Conservation (phyloP, 257 asterid genomes). For the Capsicum baccatum region DNA sequence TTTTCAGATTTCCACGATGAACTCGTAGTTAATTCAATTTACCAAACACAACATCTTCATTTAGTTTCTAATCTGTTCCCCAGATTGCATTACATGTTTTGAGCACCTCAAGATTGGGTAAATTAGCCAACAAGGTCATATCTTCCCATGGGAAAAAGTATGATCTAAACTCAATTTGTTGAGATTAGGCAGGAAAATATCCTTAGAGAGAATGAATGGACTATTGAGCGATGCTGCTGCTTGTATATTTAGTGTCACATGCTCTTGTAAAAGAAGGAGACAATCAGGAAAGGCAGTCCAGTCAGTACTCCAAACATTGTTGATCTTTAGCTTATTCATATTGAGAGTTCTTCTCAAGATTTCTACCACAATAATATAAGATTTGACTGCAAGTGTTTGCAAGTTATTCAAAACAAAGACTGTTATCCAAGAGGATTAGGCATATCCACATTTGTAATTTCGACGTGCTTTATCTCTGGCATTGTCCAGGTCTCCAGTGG, state of each 20-base stretch:
- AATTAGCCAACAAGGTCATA: neutral
- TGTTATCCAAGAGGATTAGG: neutral
- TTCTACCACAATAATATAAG: neutral
- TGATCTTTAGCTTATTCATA: neutral
- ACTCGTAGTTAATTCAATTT: neutral
- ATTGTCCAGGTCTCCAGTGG: neutral
- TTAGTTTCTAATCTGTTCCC: constrained; percentile 5
- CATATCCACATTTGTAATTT: neutral
- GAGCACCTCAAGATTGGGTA: constrained; percentile 7
- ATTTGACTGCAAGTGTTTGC: neutral
- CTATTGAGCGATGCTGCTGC: neutral
- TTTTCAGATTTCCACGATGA: neutral
- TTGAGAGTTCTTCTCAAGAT: neutral
- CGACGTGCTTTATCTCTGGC: constrained; percentile 12
- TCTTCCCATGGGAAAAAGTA: constrained; percentile 1
- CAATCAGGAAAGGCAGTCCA: neutral
- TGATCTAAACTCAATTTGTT: neutral
- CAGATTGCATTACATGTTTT: neutral
- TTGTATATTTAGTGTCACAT: neutral
- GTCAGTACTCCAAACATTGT: neutral
- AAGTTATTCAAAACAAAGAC: constrained; percentile 19
- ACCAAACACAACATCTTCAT: neutral
- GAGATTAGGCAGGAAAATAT: neutral
- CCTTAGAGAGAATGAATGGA: neutral
- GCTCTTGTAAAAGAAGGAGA: neutral